Evolutionary conservation across 1,284 basidiomycete genomes (phyloP).

Genomic region (Ceratobasidium sp.): DNA sequence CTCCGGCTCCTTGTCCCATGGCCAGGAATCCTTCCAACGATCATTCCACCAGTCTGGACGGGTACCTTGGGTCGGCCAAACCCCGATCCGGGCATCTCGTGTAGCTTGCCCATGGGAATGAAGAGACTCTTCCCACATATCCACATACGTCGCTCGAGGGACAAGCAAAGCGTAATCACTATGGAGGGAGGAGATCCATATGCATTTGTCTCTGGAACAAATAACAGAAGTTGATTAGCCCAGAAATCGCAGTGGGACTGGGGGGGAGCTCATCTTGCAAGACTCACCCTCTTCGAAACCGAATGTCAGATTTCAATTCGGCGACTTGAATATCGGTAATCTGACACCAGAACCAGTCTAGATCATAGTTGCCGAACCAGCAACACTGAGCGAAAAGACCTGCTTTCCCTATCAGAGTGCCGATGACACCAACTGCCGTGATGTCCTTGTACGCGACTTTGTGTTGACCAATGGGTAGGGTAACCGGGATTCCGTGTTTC

Average conservation of each 20-base stretch:
- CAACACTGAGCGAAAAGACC: slow-evolving; percentile 16
- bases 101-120: background rate
- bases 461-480: background rate
- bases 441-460: background rate
- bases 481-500: background rate
- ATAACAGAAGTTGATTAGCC: too few species aligned
- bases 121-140: background rate
- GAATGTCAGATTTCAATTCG: background rate
- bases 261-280: background rate
- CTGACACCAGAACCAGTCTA: slow-evolving; percentile 5
- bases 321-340: background rate
- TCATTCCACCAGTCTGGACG: slow-evolving; percentile 14
- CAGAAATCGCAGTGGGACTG: background rate
- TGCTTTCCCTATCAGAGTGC: background rate
- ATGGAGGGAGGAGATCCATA: background rate
- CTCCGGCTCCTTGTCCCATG: background rate
- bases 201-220: background rate
- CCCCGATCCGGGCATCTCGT: background rate
- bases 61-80: background rate
- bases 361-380: slow-evolving; percentile 1
- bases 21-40: slow-evolving; percentile 2
- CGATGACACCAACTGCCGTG: background rate
- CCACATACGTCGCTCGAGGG: background rate
- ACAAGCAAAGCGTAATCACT: slow-evolving; percentile 7
- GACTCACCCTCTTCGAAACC: slow-evolving; percentile 14